phyloP scores from a whole-genome alignment of 306 rosid species.

The Cicer bijugum region DNA sequence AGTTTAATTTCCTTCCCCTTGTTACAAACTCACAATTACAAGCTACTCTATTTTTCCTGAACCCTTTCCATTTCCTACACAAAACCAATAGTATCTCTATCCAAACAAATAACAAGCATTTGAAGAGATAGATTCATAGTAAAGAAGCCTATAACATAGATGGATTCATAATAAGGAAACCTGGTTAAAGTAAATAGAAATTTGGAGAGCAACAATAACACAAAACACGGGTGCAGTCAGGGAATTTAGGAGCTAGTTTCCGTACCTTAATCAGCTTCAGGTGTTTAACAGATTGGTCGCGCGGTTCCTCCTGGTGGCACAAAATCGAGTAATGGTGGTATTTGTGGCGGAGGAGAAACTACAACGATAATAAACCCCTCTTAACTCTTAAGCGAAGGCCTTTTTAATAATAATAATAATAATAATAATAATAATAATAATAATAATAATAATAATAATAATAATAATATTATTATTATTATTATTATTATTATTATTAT shows the following conservation, averaged over 20 bases:
- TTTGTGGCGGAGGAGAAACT: not conserved
- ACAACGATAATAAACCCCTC: constrained; percentile 17
- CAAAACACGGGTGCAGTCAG: not conserved
- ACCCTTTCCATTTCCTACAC: not conserved
- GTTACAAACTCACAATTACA: not conserved
- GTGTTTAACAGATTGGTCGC: not conserved
- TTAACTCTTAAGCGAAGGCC: not conserved
- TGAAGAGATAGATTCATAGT: not conserved
- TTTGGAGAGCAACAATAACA: too few species aligned
- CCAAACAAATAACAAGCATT: not conserved
- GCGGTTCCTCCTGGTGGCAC: not conserved
- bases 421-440: too few species aligned
- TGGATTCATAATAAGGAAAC: not conserved
- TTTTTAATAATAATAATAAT: too few species aligned
- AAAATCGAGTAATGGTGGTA: too few species aligned
- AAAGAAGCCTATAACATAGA: too few species aligned
- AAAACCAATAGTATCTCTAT: not conserved
- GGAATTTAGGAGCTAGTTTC: not conserved
- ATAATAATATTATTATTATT: too few species aligned
- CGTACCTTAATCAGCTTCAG: not conserved
- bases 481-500: too few species aligned
- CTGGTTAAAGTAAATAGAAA: not conserved
- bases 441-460: too few species aligned
- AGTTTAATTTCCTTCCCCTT: not conserved
- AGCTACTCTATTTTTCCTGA: not conserved